Percentiles rank a stretch among this genome's conserved stretches.
These are phyloP conservation scores for Spinellus fusiger DNA, from an alignment of 192 early-diverging fungal species.

Conservation along the genomic window DNA sequence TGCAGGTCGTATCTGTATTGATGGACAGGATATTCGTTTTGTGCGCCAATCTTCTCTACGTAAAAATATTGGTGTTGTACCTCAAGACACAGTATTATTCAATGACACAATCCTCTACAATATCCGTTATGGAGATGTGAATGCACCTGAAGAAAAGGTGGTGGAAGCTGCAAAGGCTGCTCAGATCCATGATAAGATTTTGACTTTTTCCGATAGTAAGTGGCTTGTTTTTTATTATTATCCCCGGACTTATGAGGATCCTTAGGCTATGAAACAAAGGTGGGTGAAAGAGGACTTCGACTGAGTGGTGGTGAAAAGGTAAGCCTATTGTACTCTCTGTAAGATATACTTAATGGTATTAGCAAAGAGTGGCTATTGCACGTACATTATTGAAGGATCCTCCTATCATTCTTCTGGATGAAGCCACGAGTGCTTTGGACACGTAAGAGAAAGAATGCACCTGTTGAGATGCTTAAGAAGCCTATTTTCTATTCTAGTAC, in stretches of 20 bases:
- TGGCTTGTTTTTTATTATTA: neutral
- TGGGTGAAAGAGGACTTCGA: conserved; percentile 68
- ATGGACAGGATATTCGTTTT: conserved; percentile 72
- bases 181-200: conserved; percentile 77
- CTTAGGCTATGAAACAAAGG: conserved; percentile 49
- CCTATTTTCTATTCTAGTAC: conserved; percentile 21
- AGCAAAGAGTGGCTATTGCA: conserved; percentile 83
- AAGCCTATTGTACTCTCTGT: neutral
- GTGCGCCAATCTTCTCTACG: conserved; percentile 72
- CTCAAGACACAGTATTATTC: conserved; percentile 93
- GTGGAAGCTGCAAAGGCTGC: conserved; percentile 64
- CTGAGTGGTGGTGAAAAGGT: conserved; percentile 88
- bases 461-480: conserved; percentile 14
- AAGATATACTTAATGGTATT: conserved; percentile 26
- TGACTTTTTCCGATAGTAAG: conserved; percentile 67
- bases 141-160: conserved; percentile 66
- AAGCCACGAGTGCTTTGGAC: conserved; percentile 87
- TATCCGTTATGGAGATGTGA: conserved; percentile 77
- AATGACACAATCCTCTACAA: conserved; percentile 95
- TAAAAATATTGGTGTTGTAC: conserved; percentile 84
- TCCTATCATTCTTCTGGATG: conserved; percentile 72
- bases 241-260: neutral
- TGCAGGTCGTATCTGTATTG: conserved; percentile 76
- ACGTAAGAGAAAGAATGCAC: conserved; percentile 56
- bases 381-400: conserved; percentile 72